A percentile compares a stretch with the other conserved stretches of the same genome.
Conservation (phyloP, 1,139 yeast genomes). For the Geotrichum carabidarum region DNA sequence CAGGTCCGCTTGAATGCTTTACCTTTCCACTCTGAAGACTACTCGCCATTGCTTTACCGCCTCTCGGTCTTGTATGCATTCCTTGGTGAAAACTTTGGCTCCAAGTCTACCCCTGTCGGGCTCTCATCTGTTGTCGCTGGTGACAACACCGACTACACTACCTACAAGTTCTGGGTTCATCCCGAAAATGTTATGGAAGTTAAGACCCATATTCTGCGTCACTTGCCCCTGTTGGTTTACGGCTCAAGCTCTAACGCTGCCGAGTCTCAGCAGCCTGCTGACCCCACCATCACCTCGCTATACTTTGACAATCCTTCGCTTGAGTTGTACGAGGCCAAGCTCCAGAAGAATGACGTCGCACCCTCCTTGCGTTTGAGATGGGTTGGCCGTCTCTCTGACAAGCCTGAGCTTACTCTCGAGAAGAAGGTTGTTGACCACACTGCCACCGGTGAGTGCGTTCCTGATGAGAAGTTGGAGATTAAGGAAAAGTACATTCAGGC, state of each 20-base stretch:
- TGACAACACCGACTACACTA: constrained; percentile 57
- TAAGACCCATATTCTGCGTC: constrained; percentile 86
- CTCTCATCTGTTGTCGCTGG: constrained; percentile 37
- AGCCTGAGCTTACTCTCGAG: constrained; percentile 75
- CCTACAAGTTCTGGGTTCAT: constrained; percentile 92
- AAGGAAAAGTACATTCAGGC: constrained; percentile 76
- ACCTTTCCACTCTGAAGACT: constrained; percentile 93
- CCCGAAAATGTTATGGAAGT: constrained; percentile 96
- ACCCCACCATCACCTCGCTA: constrained; percentile 78
- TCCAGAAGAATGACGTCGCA: constrained; percentile 64
- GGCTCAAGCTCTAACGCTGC: constrained; percentile 40
- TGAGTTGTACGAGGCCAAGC: constrained; percentile 79
- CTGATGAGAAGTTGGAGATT: constrained; percentile 52
- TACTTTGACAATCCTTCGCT: constrained; percentile 83
- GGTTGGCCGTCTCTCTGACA: constrained; percentile 76
- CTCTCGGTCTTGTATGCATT: constrained; percentile 76
- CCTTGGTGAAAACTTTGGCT: constrained; percentile 56
- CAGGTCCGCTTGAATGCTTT: constrained; percentile 80
- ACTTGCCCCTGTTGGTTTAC: constrained; percentile 84
- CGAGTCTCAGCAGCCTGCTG: constrained; percentile 42
- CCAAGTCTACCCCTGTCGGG: constrained; percentile 31
- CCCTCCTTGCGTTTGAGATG: constrained; percentile 82
- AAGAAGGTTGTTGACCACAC: constrained; percentile 64
- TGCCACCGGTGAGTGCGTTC: constrained; percentile 32
- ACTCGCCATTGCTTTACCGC: constrained; percentile 82